Evolutionary conservation across 1,284 basidiomycete species (phyloP).

Genomic region (Apiotrichum akiyoshidainum): DNA sequence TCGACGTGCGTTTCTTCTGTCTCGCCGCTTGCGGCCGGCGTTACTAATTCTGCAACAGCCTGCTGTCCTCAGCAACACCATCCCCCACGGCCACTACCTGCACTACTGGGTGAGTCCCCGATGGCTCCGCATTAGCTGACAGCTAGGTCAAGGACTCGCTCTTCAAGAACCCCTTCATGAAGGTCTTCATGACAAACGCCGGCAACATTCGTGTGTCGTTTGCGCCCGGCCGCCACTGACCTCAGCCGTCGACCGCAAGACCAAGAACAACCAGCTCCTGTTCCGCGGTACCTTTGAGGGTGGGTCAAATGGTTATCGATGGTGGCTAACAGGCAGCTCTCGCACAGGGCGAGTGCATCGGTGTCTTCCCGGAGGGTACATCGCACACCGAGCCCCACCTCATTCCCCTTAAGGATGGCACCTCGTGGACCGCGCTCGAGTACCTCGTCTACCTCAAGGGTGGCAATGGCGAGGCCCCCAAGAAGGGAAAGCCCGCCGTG

Average conservation of each 20-base stretch:
- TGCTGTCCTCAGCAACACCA: conserved; percentile 44
- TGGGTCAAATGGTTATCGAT: conserved; percentile 14
- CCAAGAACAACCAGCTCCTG: conserved; percentile 81
- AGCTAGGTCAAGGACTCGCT: conserved; percentile 56
- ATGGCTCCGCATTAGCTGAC: neutral
- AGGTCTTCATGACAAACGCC: conserved; percentile 74
- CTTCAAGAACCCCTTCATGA: conserved; percentile 71
- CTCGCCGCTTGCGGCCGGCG: conserved; percentile 2
- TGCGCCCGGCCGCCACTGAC: conserved; percentile 12
- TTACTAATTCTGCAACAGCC: conserved; percentile 29
- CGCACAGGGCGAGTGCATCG: conserved; percentile 71
- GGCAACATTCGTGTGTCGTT: conserved; percentile 68
- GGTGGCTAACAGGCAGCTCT: conserved; percentile 55
- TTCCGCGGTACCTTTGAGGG: conserved; percentile 82
- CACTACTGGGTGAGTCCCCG: conserved; percentile 84
- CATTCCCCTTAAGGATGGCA: conserved; percentile 91
- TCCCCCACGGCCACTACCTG: conserved; percentile 52
- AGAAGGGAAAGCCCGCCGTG: conserved; percentile 54
- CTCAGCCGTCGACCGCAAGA: conserved; percentile 82
- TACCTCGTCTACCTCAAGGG: conserved; percentile 71
- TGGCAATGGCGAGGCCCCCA: conserved; percentile 52
- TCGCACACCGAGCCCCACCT: conserved; percentile 77
- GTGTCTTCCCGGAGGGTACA: conserved; percentile 86
- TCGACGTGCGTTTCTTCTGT: conserved; percentile 67
- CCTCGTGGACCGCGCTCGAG: conserved; percentile 92